Base-by-base conservation (phyloP, 306 rosid genomes). In the Cicer chorassanicum region DNA sequence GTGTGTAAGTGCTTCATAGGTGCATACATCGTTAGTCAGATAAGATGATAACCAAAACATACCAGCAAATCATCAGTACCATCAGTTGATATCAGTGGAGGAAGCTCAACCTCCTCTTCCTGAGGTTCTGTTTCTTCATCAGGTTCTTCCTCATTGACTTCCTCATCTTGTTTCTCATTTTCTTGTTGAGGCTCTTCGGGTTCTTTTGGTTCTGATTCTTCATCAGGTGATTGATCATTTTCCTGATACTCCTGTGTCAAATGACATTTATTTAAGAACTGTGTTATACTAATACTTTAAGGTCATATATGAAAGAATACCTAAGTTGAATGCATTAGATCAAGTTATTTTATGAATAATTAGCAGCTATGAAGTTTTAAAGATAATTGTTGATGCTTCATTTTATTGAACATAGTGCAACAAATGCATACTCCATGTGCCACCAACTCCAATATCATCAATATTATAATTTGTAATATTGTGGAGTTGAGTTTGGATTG, bases 21-120 rank as follows among this genome's bases (percentile, higher is more conserved):
- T 34, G 39, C 54, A 16, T 4, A 15, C 3, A 19, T 0, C n/a
- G 42, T 39, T 39, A 70, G 21, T 41, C 29, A 34, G 29, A 21
- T 44, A 44, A 2, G 40, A 66, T 8, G 12, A 49, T 56, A 43
- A 24, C 34, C 7, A 48, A 65, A 48, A 44, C 84, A 41, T 86
- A 94, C 99, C 87, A 94, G 84, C 40, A 94, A 71, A 75, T 94
- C 99, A 44, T 81, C 72, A 9, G 75, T 54, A 12, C 60, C 84
- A 18, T 88, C 90, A 1, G 90, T 85, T 76, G 92, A 50, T 85
- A 92, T 89, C 76, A 94, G 77, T 9, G 92, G 98, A 64, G 86
- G 88, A 70, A 78, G 88, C 84, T 87, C 90, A 10, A 29, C 87
- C 40, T 70, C 81, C 61, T 83, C 90, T 78, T 90, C 84, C 75